Evolutionary conservation across 805 yeast species (phyloP).

Genomic region (Nakazawaea wickerhamii): DNA sequence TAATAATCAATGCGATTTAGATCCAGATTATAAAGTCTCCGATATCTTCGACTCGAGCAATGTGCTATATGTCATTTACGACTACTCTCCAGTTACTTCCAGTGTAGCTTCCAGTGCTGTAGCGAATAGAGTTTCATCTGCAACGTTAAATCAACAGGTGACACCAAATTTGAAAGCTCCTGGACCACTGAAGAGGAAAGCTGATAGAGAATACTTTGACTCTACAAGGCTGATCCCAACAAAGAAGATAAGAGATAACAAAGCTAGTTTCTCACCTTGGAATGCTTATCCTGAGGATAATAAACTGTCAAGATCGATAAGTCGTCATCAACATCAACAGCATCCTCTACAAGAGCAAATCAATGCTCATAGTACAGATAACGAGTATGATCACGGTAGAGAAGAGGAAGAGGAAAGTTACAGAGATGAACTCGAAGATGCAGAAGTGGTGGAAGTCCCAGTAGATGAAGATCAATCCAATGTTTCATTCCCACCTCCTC

Average conservation of each 20-base stretch:
- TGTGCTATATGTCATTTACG: slow-evolving; percentile 40
- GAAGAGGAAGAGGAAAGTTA: slow-evolving; percentile 11
- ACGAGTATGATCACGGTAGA: slow-evolving; percentile 2
- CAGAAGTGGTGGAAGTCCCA: slow-evolving; percentile 8
- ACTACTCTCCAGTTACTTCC: slow-evolving; percentile 28
- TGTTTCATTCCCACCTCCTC: slow-evolving; percentile 20
- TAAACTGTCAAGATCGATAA: no score
- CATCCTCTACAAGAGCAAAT: slow-evolving; percentile 5
- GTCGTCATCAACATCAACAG: background rate
- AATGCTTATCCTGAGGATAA: background rate
- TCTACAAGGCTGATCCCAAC: slow-evolving; percentile 6
- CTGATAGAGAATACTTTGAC: slow-evolving; percentile 11
- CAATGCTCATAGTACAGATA: slow-evolving; percentile 7
- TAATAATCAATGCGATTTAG: slow-evolving; percentile 63
- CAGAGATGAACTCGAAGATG: slow-evolving; percentile 13
- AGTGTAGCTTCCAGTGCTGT: slow-evolving; percentile 3
- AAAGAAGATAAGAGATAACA: slow-evolving; percentile 5
- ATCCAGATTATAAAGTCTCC: slow-evolving; percentile 64
- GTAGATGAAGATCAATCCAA: slow-evolving; percentile 8
- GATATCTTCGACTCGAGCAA: slow-evolving; percentile 56
- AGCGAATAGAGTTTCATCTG: slow-evolving; percentile 20
- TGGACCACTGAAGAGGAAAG: slow-evolving; percentile 8
- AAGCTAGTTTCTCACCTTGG: slow-evolving; percentile 14
- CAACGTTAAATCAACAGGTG: slow-evolving; percentile 9
- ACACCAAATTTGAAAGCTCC: slow-evolving; percentile 13